Base-by-base conservation (phyloP, 495 filamentous ascomycete genomes). In the Talaromyces trachyspermus region DNA sequence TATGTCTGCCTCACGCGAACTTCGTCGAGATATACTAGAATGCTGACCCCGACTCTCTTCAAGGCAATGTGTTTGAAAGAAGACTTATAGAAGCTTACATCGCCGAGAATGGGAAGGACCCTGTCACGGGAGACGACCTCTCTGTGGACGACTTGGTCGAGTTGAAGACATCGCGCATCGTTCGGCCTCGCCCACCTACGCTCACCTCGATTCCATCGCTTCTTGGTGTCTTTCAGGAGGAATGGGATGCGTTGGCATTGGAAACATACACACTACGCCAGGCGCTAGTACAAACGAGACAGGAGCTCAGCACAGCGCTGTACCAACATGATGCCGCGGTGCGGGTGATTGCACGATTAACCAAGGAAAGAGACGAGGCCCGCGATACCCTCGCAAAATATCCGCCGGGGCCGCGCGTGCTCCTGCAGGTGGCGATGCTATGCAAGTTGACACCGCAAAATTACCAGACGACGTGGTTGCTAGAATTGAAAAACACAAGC, bases 121-220 rank as follows among this genome's bases (percentile, higher is more conserved):
- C 92, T 4, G 82, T 95, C 17, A 97, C 83, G 47, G 85, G 86
- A 53, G 90, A 97, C 62, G 86, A 91, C 36, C 77, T 96, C n/a
- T 75, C 83, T 30, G 65, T 72, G 42, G 87, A 95, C 39, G 92
- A 97, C 60, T 76, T 98, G 37, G 78, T 98, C 57, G 83, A 86
- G 51, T 75, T 98, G 60, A 89, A 91, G 69, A 79, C 86, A 26
- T 74, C 83, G 48, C 83, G 84, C 64, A 75, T 86, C 49, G 85
- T 95, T 42, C 83, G 84, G 51, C 90, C 92, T 39, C 80, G 94
- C 59, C 92, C 92, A 32, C 90, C 94, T 26, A 94, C 88, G 19
- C 84, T 96, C 54, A 97, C 92, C 38, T 97, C 92, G 20, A 94
- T 98, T 52, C 92, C 92, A 5, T 88, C 92, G n/a, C 77, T 98